Conservation (phyloP, 163 green algal species). For the Volvox carteri region DNA sequence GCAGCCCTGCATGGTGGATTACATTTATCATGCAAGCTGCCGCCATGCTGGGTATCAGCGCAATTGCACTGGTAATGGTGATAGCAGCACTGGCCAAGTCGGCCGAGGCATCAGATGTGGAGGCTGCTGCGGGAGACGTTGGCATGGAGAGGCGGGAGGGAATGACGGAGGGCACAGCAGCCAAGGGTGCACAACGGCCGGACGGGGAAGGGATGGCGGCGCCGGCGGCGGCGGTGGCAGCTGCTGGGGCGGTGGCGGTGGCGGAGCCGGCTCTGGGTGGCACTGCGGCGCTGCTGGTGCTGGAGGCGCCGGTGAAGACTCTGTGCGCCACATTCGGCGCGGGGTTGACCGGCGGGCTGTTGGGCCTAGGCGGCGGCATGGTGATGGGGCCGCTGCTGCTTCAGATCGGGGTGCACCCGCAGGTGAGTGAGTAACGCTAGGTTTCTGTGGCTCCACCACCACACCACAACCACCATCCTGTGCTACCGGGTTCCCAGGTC, state of each 20-base stretch:
- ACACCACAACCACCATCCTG: background rate
- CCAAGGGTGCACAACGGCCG: too few species aligned
- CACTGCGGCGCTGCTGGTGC: slow-evolving; percentile 33
- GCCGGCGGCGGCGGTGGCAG: too few species aligned
- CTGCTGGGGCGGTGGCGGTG: background rate
- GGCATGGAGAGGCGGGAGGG: too few species aligned
- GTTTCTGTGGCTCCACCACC: background rate
- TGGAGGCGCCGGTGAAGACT: slow-evolving; percentile 15
- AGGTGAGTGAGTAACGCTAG: slow-evolving; percentile 21
- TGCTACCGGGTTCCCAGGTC: too few species aligned
- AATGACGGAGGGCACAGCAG: too few species aligned
- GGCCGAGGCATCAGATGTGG: background rate
- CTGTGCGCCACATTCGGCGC: slow-evolving; percentile 36
- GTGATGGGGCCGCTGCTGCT: slow-evolving; percentile 64
- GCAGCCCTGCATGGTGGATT: slow-evolving; percentile 46
- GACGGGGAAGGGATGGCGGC: background rate
- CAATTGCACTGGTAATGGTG: background rate
- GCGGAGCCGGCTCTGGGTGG: background rate
- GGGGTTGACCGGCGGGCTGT: slow-evolving; percentile 56
- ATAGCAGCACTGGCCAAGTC: background rate
- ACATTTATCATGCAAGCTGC: slow-evolving; percentile 28
- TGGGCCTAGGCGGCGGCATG: slow-evolving; percentile 63
- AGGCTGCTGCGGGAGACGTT: background rate
- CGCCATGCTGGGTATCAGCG: slow-evolving; percentile 16
- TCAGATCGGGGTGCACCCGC: slow-evolving; percentile 57